Conservation (phyloP, 768 basidiomycete species). For the Termitomyces sp. region DNA sequence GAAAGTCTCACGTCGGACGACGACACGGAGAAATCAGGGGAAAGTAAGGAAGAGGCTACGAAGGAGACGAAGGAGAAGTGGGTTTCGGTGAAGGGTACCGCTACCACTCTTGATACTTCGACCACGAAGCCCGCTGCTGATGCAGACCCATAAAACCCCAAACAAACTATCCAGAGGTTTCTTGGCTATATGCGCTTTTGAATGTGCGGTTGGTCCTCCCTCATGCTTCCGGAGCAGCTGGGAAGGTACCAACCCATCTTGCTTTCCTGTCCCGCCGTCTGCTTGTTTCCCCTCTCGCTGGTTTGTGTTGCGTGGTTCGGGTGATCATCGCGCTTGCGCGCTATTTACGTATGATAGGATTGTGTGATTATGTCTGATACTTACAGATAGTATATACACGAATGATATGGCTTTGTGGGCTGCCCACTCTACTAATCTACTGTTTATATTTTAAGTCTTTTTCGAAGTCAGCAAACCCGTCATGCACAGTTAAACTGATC, state of each 20-base stretch:
- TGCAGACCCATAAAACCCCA: constrained; percentile 12
- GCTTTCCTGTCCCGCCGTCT: constrained; percentile 12
- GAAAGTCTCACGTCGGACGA: constrained; percentile 76
- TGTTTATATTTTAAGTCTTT: background rate
- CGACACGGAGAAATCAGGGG: constrained; percentile 44
- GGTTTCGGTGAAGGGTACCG: constrained; percentile 61
- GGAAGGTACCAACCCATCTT: constrained; percentile 2
- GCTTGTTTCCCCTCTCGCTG: constrained; percentile 18
- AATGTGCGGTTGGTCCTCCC: constrained; percentile 2
- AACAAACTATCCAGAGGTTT: constrained; percentile 5
- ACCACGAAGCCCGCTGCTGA: constrained; percentile 18
- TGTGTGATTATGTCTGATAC: constrained; percentile 5
- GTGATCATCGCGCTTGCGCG: constrained; percentile 17
- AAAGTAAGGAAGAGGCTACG: constrained; percentile 32
- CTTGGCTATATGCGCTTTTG: constrained; percentile 1
- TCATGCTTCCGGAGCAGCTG: background rate
- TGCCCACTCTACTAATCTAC: constrained; percentile 1
- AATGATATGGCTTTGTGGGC: constrained; percentile 20
- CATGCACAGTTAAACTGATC: background rate
- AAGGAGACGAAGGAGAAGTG: constrained; percentile 67
- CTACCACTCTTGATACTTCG: constrained; percentile 9
- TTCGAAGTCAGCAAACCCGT: background rate
- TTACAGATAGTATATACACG: constrained; percentile 16
- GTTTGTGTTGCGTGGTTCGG: constrained; percentile 17
- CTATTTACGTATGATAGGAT: constrained; percentile 6